Conservation (phyloP, 2,329 filamentous ascomycete species). For the Eutypella sp. region DNA sequence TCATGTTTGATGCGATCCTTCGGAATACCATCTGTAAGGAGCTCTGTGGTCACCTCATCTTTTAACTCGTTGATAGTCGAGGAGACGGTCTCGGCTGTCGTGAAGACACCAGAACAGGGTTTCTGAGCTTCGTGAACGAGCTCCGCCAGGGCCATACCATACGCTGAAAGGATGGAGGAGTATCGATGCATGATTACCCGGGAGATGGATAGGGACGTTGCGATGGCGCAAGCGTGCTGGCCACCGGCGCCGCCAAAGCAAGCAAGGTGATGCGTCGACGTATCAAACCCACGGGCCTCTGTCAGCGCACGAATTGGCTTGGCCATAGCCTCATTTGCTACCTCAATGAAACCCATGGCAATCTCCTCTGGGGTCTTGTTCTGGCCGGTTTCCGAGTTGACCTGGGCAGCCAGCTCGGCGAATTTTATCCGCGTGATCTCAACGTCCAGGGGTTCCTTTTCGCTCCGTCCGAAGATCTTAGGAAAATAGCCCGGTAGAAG, state of each 20-base stretch:
- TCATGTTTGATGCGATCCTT: constrained; percentile 35
- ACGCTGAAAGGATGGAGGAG: constrained; percentile 31
- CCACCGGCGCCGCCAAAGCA: constrained; percentile 67
- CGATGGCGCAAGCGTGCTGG: constrained; percentile 46
- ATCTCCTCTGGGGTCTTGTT: constrained; percentile 28
- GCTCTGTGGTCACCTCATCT: constrained; percentile 29
- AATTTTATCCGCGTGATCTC: constrained; percentile 35
- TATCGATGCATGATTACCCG: constrained; percentile 35
- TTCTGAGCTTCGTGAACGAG: constrained; percentile 7
- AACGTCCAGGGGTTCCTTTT: constrained; percentile 51
- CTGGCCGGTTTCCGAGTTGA: constrained; percentile 32
- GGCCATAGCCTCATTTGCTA: constrained; percentile 66
- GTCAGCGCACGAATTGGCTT: constrained; percentile 4
- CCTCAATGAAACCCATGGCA: constrained; percentile 68
- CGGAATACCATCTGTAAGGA: constrained; percentile 39
- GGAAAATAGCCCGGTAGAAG: constrained; percentile 60
- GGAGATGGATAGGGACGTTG: constrained; percentile 32
- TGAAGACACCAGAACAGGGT: constrained; percentile 4
- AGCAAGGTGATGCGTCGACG: constrained; percentile 26
- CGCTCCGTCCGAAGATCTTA: constrained; percentile 32
- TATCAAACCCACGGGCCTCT: constrained; percentile 7
- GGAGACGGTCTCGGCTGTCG: constrained; percentile 1
- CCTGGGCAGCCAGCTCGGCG: constrained; percentile 32
- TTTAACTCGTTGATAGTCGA: constrained; percentile 20
- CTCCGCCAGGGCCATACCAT: constrained; percentile 22